These are phyloP conservation scores for Paraglomus brasilianum DNA, from an alignment of 192 early-diverging fungal genomes.

Conservation along the genomic window DNA sequence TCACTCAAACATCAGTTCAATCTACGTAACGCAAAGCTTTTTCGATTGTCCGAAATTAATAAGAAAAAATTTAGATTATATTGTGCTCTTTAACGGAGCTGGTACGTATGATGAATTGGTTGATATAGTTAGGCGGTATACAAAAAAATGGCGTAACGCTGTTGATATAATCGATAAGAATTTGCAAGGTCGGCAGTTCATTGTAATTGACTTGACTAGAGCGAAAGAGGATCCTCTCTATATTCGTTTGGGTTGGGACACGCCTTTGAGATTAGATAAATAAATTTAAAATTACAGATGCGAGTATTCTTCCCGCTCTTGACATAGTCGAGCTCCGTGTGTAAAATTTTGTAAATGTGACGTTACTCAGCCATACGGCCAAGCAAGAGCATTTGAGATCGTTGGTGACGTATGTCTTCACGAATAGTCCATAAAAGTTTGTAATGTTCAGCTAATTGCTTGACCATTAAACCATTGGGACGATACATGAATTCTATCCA, in stretches of 20 bases:
- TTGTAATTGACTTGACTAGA: constrained; percentile 27
- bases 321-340: no score
- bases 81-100: constrained; percentile 5
- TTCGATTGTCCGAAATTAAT: not conserved
- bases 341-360: no score
- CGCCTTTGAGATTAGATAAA: no score
- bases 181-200: constrained; percentile 19
- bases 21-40: constrained; percentile 21
- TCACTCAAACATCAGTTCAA: constrained; percentile 23
- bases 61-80: constrained; percentile 23
- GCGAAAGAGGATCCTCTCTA: constrained; percentile 18
- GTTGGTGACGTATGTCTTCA: no score
- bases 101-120: constrained; percentile 13
- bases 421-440: no score
- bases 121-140: constrained; percentile 13
- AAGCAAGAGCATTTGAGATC: no score
- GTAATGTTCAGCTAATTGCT: no score
- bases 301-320: no score
- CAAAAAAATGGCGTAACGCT: constrained; percentile 22
- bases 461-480: no score
- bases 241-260: not conserved
- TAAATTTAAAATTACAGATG: no score
- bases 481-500: no score
- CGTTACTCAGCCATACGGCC: no score
- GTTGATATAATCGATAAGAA: constrained; percentile 17